Conservation (phyloP, 805 yeast species). For the Zygosaccharomyces siamensis region DNA sequence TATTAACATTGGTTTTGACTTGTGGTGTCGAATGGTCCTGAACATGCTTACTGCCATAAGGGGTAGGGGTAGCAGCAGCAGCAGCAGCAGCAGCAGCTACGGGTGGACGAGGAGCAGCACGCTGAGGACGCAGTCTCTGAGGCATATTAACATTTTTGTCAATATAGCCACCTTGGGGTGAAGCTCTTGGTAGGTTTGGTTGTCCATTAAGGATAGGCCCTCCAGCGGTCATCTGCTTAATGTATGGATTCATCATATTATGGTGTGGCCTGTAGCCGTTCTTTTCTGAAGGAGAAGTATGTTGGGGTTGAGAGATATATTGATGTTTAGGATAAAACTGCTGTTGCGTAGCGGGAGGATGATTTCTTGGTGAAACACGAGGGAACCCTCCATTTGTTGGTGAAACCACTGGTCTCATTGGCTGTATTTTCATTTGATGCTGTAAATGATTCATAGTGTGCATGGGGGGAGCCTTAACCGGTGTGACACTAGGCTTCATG, state of each 20-base stretch:
- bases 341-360: conserved; percentile 9
- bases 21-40: background rate
- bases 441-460: conserved; percentile 9
- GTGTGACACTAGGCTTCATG: conserved; percentile 3
- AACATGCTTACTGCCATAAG: no score
- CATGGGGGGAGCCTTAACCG: conserved; percentile 9
- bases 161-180: conserved; percentile 7
- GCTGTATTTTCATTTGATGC: conserved; percentile 9
- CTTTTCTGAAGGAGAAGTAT: conserved; percentile 13
- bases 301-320: conserved; percentile 17
- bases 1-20: background rate
- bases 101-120: conserved; percentile 26
- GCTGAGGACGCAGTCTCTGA: conserved; percentile 26
- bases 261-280: conserved; percentile 22
- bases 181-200: conserved; percentile 5
- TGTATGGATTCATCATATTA: conserved; percentile 24
- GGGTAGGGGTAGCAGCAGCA: conserved; percentile 4
- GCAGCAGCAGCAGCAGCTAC: conserved; percentile 6
- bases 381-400: conserved; percentile 6
- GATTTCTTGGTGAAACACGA: conserved; percentile 8
- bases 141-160: conserved; percentile 8
- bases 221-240: conserved; percentile 10
- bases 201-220: conserved; percentile 1
- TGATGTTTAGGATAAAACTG: conserved; percentile 24
- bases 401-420: conserved; percentile 6